Conservation (phyloP, 2,329 filamentous ascomycete species). For the Aspergillus eucalypticola region DNA sequence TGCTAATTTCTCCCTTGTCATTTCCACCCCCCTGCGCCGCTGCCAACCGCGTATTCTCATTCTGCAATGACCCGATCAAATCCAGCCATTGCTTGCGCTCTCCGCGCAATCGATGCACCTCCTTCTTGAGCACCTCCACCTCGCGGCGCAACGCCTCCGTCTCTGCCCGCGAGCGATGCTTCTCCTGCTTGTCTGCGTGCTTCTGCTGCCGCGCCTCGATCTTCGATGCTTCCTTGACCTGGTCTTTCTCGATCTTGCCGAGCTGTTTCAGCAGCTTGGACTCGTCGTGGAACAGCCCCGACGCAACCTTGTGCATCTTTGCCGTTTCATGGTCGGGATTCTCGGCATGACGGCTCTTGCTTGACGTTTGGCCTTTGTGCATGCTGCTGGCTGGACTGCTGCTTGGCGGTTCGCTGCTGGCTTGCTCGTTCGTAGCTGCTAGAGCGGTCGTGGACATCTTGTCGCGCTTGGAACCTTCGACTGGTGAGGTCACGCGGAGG, state of each 20-base stretch:
- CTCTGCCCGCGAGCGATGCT: slow-evolving; percentile 42
- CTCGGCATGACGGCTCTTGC: slow-evolving; percentile 11
- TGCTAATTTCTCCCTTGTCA: not conserved
- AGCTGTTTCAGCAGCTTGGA: slow-evolving; percentile 41
- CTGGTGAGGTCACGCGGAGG: slow-evolving; percentile 19
- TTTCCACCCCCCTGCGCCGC: slow-evolving; percentile 2
- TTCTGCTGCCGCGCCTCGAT: slow-evolving; percentile 41
- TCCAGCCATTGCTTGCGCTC: slow-evolving; percentile 53
- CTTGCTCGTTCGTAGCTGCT: slow-evolving; percentile 20
- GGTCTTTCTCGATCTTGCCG: slow-evolving; percentile 44
- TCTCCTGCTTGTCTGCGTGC: slow-evolving; percentile 46
- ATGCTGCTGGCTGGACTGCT: slow-evolving; percentile 17
- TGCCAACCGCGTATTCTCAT: slow-evolving; percentile 56
- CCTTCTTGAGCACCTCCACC: slow-evolving; percentile 49
- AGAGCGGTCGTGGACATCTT: slow-evolving; percentile 13
- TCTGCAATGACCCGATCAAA: slow-evolving; percentile 58
- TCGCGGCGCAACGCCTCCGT: slow-evolving; percentile 52
- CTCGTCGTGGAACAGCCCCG: slow-evolving; percentile 34
- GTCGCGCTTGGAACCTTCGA: slow-evolving; percentile 13
- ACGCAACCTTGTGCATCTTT: slow-evolving; percentile 32
- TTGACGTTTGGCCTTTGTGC: slow-evolving; percentile 15
- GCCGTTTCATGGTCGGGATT: slow-evolving; percentile 23
- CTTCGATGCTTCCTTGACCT: slow-evolving; percentile 44
- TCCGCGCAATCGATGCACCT: slow-evolving; percentile 48
- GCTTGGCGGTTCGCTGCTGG: slow-evolving; percentile 21